phyloP scores from a whole-genome alignment of 2,329 filamentous ascomycete species.

The Talaromyces sp. region DNA sequence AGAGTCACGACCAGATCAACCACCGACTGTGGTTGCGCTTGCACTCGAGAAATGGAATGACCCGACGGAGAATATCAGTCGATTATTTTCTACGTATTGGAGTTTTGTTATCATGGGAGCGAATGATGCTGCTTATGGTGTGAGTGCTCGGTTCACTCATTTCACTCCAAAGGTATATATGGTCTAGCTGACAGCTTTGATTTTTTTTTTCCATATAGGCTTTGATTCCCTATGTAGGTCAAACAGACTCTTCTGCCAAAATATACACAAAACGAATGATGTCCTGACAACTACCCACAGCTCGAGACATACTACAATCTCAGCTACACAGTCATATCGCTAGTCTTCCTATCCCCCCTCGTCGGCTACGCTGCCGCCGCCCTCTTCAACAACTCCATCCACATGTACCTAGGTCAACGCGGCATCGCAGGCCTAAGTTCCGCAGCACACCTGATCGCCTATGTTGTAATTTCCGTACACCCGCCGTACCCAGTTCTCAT shows the following conservation, averaged over 20 bases:
- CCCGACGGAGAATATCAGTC: constrained; percentile 46
- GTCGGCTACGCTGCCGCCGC: constrained; percentile 46
- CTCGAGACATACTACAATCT: constrained; percentile 45
- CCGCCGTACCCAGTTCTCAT: constrained; percentile 65
- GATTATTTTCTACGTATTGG: constrained; percentile 52
- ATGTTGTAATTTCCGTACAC: constrained; percentile 54
- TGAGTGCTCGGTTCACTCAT: no score
- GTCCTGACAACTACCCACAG: constrained; percentile 28
- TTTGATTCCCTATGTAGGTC: constrained; percentile 43
- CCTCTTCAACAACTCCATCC: constrained; percentile 40
- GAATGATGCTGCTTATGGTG: constrained; percentile 56
- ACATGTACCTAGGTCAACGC: constrained; percentile 55
- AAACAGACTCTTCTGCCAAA: not conserved
- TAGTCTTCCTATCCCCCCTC: constrained; percentile 47
- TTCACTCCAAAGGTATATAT: not conserved
- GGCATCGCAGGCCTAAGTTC: constrained; percentile 64
- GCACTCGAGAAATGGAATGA: constrained; percentile 46
- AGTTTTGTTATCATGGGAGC: constrained; percentile 55
- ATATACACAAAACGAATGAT: no score
- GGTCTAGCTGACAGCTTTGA: not conserved
- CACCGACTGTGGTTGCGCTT: constrained; percentile 3
- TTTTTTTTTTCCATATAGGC: no score
- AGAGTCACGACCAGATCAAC: not conserved
- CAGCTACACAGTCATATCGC: constrained; percentile 45
- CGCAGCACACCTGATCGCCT: constrained; percentile 25